Evolutionary conservation across 2,329 filamentous ascomycete genomes (phyloP).

Genomic region (Boeremia exigua): DNA sequence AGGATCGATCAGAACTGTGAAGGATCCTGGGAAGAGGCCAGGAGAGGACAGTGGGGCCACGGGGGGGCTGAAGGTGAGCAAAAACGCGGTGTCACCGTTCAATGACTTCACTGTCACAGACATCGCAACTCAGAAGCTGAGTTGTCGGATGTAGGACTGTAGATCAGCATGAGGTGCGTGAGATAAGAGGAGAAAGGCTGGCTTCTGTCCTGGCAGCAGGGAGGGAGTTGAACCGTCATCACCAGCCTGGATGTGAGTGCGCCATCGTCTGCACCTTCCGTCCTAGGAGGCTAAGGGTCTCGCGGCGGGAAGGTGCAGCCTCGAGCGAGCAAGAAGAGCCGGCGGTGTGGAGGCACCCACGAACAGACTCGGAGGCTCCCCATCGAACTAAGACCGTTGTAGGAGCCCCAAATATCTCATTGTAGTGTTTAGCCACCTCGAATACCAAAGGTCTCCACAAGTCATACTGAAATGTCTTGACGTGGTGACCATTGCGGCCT

Average conservation of each 20-base stretch:
- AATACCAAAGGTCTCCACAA: background rate
- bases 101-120: conserved; percentile 68
- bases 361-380: background rate
- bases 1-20: conserved; percentile 74
- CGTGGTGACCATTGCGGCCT: background rate
- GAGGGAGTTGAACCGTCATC: conserved; percentile 7
- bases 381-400: background rate
- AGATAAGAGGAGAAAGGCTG: conserved; percentile 7
- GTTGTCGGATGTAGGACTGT: background rate
- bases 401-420: background rate
- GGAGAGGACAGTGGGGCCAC: conserved; percentile 50
- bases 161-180: conserved; percentile 4
- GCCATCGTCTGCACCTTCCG: conserved; percentile 12
- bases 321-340: conserved; percentile 9
- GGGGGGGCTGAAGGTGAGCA: conserved; percentile 66
- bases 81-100: conserved; percentile 69
- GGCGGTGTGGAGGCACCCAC: background rate
- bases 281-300: background rate
- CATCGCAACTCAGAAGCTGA: conserved; percentile 53
- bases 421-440: background rate
- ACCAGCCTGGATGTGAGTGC: conserved; percentile 9
- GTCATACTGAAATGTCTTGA: background rate
- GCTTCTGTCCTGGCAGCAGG: conserved; percentile 5
- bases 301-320: conserved; percentile 4
- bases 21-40: conserved; percentile 54